These are phyloP conservation scores for Elaeagnus macrophylla DNA, from an alignment of 306 rosid genomes.

Conservation along the genomic window DNA sequence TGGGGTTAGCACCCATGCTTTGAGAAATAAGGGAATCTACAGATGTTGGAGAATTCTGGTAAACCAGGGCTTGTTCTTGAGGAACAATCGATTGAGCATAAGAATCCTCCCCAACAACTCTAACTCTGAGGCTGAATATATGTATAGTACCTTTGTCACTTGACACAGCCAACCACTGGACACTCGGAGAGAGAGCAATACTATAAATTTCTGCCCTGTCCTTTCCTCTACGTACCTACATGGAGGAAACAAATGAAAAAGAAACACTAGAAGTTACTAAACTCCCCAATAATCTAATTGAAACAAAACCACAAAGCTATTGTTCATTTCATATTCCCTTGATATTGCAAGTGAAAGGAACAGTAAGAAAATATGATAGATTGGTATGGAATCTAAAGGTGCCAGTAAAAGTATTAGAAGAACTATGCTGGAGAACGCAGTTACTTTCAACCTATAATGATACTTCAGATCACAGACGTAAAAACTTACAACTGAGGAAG, in stretches of 20 bases:
- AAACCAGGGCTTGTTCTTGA: conserved; percentile 48
- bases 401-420: too few species aligned
- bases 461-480: too few species aligned
- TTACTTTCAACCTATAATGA: too few species aligned
- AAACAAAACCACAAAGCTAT: neutral
- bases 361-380: too few species aligned
- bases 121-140: conserved; percentile 77
- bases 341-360: too few species aligned
- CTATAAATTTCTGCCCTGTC: conserved; percentile 87
- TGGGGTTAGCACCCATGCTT: conserved; percentile 67
- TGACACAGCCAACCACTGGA: conserved; percentile 90
- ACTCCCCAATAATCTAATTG: conserved; percentile 2
- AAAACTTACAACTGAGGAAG: too few species aligned
- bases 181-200: conserved; percentile 73
- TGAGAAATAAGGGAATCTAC: conserved; percentile 37
- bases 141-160: conserved; percentile 96
- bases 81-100: conserved; percentile 27
- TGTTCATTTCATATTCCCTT: too few species aligned
- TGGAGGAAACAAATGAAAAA: conserved; percentile 1
- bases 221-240: conserved; percentile 87
- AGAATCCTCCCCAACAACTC: conserved; percentile 59
- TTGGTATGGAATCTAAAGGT: too few species aligned
- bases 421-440: too few species aligned
- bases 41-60: conserved; percentile 71
- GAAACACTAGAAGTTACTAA: neutral